Percentiles rank a stretch among this genome's conserved stretches.
phyloP scores from a whole-genome alignment of 208 protist genomes.

The Spongospora subterranea region DNA sequence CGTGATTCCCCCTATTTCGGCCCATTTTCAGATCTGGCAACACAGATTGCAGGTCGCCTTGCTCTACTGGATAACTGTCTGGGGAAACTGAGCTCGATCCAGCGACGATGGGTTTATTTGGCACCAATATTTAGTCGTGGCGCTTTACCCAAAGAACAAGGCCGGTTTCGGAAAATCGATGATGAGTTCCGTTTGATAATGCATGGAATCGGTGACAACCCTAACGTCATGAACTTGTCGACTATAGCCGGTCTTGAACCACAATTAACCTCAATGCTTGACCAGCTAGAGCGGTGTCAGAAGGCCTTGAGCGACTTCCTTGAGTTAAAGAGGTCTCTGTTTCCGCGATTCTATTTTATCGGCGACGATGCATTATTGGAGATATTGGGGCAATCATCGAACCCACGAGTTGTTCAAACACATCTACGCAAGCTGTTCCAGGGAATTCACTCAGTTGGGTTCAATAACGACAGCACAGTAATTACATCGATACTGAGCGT shows the following conservation, averaged over 20 bases:
- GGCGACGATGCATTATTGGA: slow-evolving; percentile 98
- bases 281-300: slow-evolving; percentile 94
- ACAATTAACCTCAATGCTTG: slow-evolving; percentile 84
- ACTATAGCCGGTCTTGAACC: slow-evolving; percentile 81
- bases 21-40: slow-evolving; percentile 86
- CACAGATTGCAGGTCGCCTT: slow-evolving; percentile 88
- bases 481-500: slow-evolving; percentile 86
- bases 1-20: slow-evolving; percentile 94
- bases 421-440: slow-evolving; percentile 98
- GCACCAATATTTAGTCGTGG: slow-evolving; percentile 96
- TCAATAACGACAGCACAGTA: slow-evolving; percentile 85
- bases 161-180: slow-evolving; percentile 92
- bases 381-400: slow-evolving; percentile 83
- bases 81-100: slow-evolving; percentile 91
- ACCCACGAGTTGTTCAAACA: slow-evolving; percentile 92
- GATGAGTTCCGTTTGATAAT: slow-evolving; percentile 91
- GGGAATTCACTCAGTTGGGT: slow-evolving; percentile 91
- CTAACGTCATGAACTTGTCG: slow-evolving; percentile 83
- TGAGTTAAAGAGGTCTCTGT: slow-evolving; percentile 90
- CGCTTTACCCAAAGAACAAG: slow-evolving; percentile 91
- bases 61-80: slow-evolving; percentile 87
- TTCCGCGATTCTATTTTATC: slow-evolving; percentile 97
- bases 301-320: slow-evolving; percentile 95
- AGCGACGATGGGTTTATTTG: slow-evolving; percentile 97
- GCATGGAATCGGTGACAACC: slow-evolving; percentile 80